Evolutionary conservation across 2,329 filamentous ascomycete species (phyloP), one percentile per base, ranked within the genome.

Genomic region (Lasiodiplodia sp.): DNA sequence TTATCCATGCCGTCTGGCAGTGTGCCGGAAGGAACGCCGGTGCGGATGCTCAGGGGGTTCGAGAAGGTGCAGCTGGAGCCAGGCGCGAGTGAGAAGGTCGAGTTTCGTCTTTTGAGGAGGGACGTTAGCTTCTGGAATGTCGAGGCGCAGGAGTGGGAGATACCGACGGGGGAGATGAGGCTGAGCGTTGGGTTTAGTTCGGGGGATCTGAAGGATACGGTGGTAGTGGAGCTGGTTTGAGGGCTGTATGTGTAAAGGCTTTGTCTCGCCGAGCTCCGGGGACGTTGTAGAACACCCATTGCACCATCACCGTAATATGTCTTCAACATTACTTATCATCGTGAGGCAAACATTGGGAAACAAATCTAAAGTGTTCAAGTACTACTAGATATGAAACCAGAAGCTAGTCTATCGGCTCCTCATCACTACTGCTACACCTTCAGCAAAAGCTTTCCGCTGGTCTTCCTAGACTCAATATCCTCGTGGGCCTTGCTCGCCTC

Each of bases 381-480:
- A 28, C 28, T 28, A 28, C 28, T 28, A 28, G 25, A 31, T 31
- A 2, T 31, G 8, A 31, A 1, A 31, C 8, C 6, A 8, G 31
- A 10, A 31, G 31, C 31, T 31, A 31, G 1, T 31, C 1, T 1
- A 2, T 31, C 31, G 1, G 7, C 31, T 31, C 1, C 1, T 2
- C 8, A 2, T 10, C 1, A 31, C 31, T 31, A 10, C 1, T 10
- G 1, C 31, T 34, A 34, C 2, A 34, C 31, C 81, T 89, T 90
- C 75, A 97, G 78, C 68, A 97, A 78, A 70, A 96, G 79, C 83
- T 97, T 97, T 21, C 94, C 94, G 12, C 88, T 92, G 1, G 93
- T 96, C 84, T 91, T 92, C 73, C 94, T 86, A 51, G 92, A 87
- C 80, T 96, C 92, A 53, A 97, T 85, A 78, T 97, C 93, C 77